phyloP scores from a whole-genome alignment of 2,329 filamentous ascomycete species.

The Xylaria sp. region DNA sequence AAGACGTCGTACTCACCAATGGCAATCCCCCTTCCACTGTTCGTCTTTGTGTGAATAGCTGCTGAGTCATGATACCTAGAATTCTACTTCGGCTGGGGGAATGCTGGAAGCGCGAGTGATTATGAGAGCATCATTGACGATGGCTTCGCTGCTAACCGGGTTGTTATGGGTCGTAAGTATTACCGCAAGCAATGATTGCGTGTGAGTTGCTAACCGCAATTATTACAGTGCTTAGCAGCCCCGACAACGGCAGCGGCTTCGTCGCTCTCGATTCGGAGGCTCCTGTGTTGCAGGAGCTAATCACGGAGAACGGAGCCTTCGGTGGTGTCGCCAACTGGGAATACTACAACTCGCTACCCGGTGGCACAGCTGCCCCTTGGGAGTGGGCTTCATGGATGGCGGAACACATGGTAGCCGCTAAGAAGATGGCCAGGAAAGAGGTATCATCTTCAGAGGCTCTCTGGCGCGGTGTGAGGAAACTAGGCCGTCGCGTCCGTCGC shows the following conservation, averaged over 20 bases:
- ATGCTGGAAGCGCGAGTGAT: conserved; percentile 57
- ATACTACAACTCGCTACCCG: conserved; percentile 85
- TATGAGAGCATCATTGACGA: conserved; percentile 64
- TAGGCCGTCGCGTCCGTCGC: conserved; percentile 42
- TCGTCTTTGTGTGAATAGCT: not conserved
- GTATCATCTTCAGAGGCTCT: conserved; percentile 44
- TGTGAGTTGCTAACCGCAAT: conserved; percentile 17
- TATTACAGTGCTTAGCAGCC: conserved; percentile 74
- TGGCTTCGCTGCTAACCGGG: conserved; percentile 77
- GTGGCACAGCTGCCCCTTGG: conserved; percentile 72
- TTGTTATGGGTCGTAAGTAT: conserved; percentile 73
- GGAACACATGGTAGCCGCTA: conserved; percentile 42
- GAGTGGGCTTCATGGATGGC: conserved; percentile 71
- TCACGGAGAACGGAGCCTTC: conserved; percentile 71
- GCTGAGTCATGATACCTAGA: conserved; percentile 52
- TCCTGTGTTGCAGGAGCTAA: conserved; percentile 56
- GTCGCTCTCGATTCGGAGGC: conserved; percentile 61
- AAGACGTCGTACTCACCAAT: not conserved
- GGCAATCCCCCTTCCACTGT: not conserved
- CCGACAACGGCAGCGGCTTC: conserved; percentile 73
- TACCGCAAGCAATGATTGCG: not conserved
- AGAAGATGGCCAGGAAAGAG: conserved; percentile 39
- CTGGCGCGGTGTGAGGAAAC: conserved; percentile 44
- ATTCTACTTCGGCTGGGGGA: conserved; percentile 92
- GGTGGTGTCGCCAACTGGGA: conserved; percentile 96